Conservation (phyloP, 495 filamentous ascomycete species). For the Aspergillus saccharolyticus region DNA sequence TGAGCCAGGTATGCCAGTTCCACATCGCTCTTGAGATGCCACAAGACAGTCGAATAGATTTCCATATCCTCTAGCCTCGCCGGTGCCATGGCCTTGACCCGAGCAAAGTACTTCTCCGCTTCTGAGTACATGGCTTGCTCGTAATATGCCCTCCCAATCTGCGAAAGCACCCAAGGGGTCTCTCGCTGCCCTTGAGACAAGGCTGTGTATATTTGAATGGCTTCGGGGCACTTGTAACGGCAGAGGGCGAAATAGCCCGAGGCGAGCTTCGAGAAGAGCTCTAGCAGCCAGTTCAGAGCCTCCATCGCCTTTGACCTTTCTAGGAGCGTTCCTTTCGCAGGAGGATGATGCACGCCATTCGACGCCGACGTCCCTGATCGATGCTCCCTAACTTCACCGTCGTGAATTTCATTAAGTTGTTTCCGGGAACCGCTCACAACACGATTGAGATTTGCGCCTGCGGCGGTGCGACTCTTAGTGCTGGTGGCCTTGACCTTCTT, state of each 20-base stretch:
- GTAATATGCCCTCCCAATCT: constrained; percentile 83
- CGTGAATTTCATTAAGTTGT: constrained; percentile 60
- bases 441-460: constrained; percentile 64
- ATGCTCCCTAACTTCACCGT: constrained; percentile 58
- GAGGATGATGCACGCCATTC: constrained; percentile 24
- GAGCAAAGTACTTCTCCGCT: constrained; percentile 77
- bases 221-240: constrained; percentile 72
- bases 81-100: constrained; percentile 68
- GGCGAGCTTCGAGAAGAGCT: constrained; percentile 79
- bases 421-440: constrained; percentile 78
- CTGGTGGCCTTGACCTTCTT: constrained; percentile 70
- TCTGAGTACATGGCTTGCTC: constrained; percentile 80
- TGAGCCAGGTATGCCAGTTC: constrained; percentile 90
- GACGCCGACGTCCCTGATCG: constrained; percentile 24
- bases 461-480: constrained; percentile 48
- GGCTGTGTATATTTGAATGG: constrained; percentile 63
- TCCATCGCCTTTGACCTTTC: constrained; percentile 64
- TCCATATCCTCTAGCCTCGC: constrained; percentile 90
- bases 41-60: constrained; percentile 93
- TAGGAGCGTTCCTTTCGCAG: constrained; percentile 20
- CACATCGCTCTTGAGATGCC: constrained; percentile 88
- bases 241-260: constrained; percentile 69
- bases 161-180: constrained; percentile 90
- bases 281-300: constrained; percentile 68
- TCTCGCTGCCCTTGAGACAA: constrained; percentile 74